Conservation (phyloP, 73 alveolate species). For the Blepharisma japonicum region DNA sequence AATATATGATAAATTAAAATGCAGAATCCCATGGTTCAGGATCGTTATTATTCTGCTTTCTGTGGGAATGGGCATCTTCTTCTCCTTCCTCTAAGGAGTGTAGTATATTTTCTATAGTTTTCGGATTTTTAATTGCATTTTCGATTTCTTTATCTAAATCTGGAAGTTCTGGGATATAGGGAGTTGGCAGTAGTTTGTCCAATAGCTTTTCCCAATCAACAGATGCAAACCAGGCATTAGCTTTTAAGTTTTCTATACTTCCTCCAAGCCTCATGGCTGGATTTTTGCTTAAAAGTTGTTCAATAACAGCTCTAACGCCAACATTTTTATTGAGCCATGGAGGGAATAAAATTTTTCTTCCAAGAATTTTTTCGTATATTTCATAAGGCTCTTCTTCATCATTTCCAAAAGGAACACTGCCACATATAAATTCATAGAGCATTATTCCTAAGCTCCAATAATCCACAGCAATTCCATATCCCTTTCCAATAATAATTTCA, state of each 20-base stretch:
- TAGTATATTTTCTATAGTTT: too few relatives aligned
- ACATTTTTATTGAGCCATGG: not conserved
- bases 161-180: not conserved
- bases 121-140: too few relatives aligned
- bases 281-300: not conserved
- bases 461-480: constrained; percentile 51
- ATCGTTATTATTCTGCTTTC: too few relatives aligned
- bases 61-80: too few relatives aligned
- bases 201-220: constrained; percentile 15
- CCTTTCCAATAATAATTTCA: constrained; percentile 52
- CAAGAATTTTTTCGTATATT: constrained; percentile 23
- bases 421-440: constrained; percentile 52
- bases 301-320: not conserved
- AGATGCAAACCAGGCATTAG: not conserved
- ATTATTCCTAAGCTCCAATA: constrained; percentile 47
- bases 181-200: not conserved
- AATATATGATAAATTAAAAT: too few relatives aligned
- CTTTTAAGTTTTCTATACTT: not conserved
- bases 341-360: not conserved
- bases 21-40: too few relatives aligned
- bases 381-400: constrained; percentile 25
- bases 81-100: too few relatives aligned
- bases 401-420: constrained; percentile 33
- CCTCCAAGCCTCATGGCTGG: constrained; percentile 2
- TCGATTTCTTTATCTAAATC: not conserved